Evolutionary conservation across 1,284 basidiomycete species (phyloP).

Genomic region (Ganoderma boninense): DNA sequence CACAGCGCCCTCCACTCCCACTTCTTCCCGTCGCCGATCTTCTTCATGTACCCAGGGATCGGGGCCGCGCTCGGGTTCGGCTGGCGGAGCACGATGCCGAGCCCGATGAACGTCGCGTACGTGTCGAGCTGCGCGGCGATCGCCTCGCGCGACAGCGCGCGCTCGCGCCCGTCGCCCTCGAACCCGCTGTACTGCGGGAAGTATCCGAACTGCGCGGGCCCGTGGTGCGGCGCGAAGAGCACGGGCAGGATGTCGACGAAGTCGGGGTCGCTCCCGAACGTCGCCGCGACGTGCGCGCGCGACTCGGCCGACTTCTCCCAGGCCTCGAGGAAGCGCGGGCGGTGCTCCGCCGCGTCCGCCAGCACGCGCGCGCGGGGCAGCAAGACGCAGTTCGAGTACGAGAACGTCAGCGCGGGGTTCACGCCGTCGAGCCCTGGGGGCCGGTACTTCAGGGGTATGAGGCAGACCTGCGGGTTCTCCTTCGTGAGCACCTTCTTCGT

Average conservation of each 20-base stretch:
- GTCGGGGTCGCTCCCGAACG: slow-evolving; percentile 3
- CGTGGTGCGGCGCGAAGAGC: slow-evolving; percentile 7
- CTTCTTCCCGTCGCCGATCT: slow-evolving; percentile 10
- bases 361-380: slow-evolving; percentile 19
- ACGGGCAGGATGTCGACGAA: slow-evolving; percentile 19
- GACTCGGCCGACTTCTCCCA: slow-evolving; percentile 11
- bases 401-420: slow-evolving; percentile 2
- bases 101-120: slow-evolving; percentile 16
- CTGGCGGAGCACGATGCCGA: slow-evolving; percentile 13
- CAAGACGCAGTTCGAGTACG: not conserved
- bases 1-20: slow-evolving; percentile 19
- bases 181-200: slow-evolving; percentile 9
- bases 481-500: slow-evolving; percentile 3
- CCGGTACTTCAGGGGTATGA: slow-evolving; percentile 16
- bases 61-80: not conserved
- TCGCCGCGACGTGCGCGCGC: slow-evolving; percentile 7
- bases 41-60: slow-evolving; percentile 10
- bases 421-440: slow-evolving; percentile 10
- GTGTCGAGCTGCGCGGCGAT: slow-evolving; percentile 7
- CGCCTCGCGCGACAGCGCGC: not conserved
- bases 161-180: not conserved
- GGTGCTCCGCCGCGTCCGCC: not conserved
- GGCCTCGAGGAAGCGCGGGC: not conserved
- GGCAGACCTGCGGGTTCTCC: slow-evolving; percentile 13
- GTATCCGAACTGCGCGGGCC: slow-evolving; percentile 14